Evolutionary conservation across 1,284 basidiomycete genomes (phyloP).

Genomic region (Peniophora sp.): DNA sequence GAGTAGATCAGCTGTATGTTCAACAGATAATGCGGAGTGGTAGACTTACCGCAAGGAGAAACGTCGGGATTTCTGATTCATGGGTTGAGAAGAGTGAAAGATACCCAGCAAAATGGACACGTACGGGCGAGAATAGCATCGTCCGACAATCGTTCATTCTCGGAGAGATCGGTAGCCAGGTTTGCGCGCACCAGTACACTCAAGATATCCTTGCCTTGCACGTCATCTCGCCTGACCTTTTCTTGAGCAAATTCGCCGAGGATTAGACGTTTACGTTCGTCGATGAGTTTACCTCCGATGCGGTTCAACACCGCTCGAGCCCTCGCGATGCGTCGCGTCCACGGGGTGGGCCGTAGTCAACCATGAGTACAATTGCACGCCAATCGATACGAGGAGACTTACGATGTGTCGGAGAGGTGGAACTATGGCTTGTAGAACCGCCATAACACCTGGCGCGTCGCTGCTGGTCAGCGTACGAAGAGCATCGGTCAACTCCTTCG

Average conservation of each 20-base stretch:
- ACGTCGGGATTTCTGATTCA: conserved; percentile 44
- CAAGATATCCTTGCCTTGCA: conserved; percentile 35
- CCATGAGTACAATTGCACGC: neutral
- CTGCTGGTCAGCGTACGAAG: conserved; percentile 17
- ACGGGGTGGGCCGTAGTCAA: neutral
- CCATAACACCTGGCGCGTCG: neutral
- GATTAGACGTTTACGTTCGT: conserved; percentile 31
- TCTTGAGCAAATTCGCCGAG: neutral
- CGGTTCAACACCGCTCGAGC: neutral
- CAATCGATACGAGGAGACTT: neutral
- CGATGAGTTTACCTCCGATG: conserved; percentile 36
- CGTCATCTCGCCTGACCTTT: conserved; percentile 18
- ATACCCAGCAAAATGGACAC: neutral
- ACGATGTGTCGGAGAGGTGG: neutral
- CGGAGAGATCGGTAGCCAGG: conserved; percentile 47
- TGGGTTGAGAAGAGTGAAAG: neutral
- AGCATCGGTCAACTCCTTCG: conserved; percentile 22
- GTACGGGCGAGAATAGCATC: conserved; percentile 67
- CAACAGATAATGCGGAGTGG: too few species aligned
- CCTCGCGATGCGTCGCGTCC: neutral
- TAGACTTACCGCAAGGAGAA: conserved; percentile 35
- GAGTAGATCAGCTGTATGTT: too few species aligned
- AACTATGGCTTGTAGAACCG: conserved; percentile 13
- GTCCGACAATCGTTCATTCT: conserved; percentile 55
- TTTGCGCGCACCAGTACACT: conserved; percentile 56